A percentile compares a stretch with the other conserved stretches of the same genome.
These are phyloP conservation scores for Saturnispora hagleri DNA, from an alignment of 805 yeast species.

Conservation along the genomic window DNA sequence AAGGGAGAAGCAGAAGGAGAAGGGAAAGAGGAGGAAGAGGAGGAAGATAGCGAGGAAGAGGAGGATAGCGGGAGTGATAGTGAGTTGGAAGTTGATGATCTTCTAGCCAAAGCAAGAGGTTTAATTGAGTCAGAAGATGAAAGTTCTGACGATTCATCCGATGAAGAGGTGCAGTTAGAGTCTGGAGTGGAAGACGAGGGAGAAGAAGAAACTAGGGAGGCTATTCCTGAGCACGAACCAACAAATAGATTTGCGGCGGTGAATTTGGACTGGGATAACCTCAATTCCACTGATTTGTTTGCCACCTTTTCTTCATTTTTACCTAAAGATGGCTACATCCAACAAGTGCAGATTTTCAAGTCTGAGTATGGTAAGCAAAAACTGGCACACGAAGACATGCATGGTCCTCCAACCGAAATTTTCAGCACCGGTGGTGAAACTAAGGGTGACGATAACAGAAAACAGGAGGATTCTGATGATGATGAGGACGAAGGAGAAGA, in stretches of 20 bases:
- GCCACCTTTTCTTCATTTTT: conserved; percentile 83
- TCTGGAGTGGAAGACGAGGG: conserved; percentile 23
- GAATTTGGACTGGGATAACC: conserved; percentile 95
- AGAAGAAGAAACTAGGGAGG: conserved; percentile 25
- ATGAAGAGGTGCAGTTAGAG: conserved; percentile 32
- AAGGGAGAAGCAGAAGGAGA: conserved; percentile 30
- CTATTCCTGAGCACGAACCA: conserved; percentile 85
- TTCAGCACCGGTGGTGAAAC: conserved; percentile 34
- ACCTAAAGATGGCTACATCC: conserved; percentile 63
- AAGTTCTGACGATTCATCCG: conserved; percentile 27
- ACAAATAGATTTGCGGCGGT: conserved; percentile 79
- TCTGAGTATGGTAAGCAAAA: conserved; percentile 90
- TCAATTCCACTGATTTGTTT: conserved; percentile 78
- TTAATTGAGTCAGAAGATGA: conserved; percentile 33
- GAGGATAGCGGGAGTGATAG: conserved; percentile 20
- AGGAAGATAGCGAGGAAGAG: conserved; percentile 31
- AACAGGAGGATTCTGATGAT: conserved; percentile 26
- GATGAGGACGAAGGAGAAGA: conserved; percentile 34
- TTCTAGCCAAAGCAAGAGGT: conserved; percentile 50
- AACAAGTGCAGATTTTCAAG: conserved; percentile 66
- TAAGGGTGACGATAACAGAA: neutral
- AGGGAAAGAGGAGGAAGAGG: conserved; percentile 34
- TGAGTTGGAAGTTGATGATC: conserved; percentile 13
- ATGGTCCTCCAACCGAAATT: conserved; percentile 87
- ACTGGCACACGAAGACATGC: conserved; percentile 79